Evolutionary conservation across 2,329 filamentous ascomycete genomes (phyloP), one percentile per base, ranked within the genome.

Genomic region (Curvularia verruculosa): DNA sequence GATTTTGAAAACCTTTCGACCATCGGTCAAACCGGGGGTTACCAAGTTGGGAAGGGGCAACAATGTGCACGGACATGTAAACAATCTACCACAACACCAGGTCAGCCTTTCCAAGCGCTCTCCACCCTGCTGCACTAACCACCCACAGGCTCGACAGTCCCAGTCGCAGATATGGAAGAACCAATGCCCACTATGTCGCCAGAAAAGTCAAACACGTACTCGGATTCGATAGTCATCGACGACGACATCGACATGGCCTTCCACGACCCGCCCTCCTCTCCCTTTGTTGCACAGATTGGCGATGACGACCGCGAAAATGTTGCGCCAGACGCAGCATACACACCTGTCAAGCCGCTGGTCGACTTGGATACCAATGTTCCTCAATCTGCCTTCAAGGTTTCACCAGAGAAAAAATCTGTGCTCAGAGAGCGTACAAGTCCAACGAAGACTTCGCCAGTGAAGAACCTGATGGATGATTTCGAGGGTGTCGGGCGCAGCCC

Each of bases 201-300:
- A 6, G 67, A 71, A 52, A 71, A 70, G 53, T 50, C 70, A n/a
- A 73, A 71, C 49, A 58, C 68, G n/a, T 53, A 58, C 39, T 54
- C 66, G 3, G 58, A 65, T 37, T 49, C 59, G 10, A 65, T 67
- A 44, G 53, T 54, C 21, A 62, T 58, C 21, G 67, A 69, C 36
- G 71, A 73, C 52, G 72, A 74, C 28, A 66, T 72, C 28, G 73
- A 76, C 43, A 76, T 74, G 46, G 70, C 70, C 44, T 78, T 72
- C 68, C 72, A 79, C 60, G 74, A 79, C 18, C 76, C 75, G 23
- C 77, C 78, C 5, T 82, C 79, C 53, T 83, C 81, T 36, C 81
- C 81, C 13, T 83, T 82, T 65, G 67, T 80, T n/a, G 71, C 76
- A 40, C 75, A 81, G 52, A 66, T 82, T 49, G 77, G 78, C 18